phyloP scores from a whole-genome alignment of 108 stramenopile genomes.

The Cyclotella kingstonii region DNA sequence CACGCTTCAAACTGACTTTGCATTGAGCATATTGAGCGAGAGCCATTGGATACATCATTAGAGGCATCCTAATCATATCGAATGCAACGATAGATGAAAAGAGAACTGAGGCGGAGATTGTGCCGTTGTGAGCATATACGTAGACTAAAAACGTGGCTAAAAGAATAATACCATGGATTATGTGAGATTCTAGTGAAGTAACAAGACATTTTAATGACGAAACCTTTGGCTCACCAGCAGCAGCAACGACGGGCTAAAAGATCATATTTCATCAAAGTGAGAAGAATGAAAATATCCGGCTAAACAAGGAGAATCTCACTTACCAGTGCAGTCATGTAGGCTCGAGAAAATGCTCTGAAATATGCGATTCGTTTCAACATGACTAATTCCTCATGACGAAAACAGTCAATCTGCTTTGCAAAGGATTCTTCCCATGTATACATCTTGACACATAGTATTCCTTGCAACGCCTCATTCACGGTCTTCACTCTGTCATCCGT shows the following conservation, averaged over 20 bases:
- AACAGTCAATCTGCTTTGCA: slow-evolving; percentile 46
- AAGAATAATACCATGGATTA: not conserved
- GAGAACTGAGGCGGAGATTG: slow-evolving; percentile 55
- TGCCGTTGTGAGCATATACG: slow-evolving; percentile 31
- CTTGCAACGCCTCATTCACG: slow-evolving; percentile 88
- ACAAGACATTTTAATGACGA: not conserved
- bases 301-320: too few species aligned
- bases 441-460: slow-evolving; percentile 90
- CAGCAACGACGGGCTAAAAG: slow-evolving; percentile 59
- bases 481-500: slow-evolving; percentile 85
- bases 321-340: slow-evolving; percentile 68
- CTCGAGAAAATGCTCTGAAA: slow-evolving; percentile 60
- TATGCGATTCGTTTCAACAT: slow-evolving; percentile 52
- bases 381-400: slow-evolving; percentile 62
- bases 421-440: slow-evolving; percentile 90
- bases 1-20: slow-evolving; percentile 61
- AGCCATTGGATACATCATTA: slow-evolving; percentile 69
- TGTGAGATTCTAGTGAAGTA: not conserved
- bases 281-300: too few species aligned
- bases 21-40: slow-evolving; percentile 67
- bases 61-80: slow-evolving; percentile 69
- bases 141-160: slow-evolving; percentile 59
- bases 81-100: slow-evolving; percentile 68
- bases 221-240: slow-evolving; percentile 29
- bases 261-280: too few species aligned